phyloP scores from a whole-genome alignment of 164 flowering plant genomes.

The Tinospora cordifolia region DNA sequence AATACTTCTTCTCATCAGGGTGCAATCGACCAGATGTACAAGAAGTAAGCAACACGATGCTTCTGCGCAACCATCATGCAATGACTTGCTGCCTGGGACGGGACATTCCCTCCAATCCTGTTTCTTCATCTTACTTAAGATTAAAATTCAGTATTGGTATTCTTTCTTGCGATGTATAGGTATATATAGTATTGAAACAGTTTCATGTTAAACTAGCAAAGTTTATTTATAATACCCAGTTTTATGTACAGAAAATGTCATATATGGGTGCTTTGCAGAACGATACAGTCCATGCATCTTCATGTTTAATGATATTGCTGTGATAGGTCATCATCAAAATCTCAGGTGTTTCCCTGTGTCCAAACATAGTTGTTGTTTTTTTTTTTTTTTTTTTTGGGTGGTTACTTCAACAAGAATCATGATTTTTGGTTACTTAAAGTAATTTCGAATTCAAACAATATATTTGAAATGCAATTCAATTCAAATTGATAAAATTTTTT shows the following conservation, averaged over 20 bases:
- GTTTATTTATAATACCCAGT: not conserved
- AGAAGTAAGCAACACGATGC: conserved; percentile 27
- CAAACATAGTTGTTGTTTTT: no score
- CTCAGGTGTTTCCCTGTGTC: no score
- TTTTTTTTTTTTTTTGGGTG: no score
- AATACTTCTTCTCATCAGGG: conserved; percentile 29
- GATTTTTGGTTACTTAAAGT: no score
- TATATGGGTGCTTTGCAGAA: not conserved
- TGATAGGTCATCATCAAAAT: not conserved
- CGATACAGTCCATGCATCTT: not conserved
- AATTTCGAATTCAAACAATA: no score
- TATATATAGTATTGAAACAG: not conserved
- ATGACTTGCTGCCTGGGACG: not conserved
- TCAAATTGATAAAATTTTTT: no score
- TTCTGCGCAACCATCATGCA: not conserved
- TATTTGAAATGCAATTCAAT: no score
- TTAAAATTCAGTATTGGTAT: not conserved
- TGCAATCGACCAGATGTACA: conserved; percentile 65
- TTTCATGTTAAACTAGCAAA: not conserved
- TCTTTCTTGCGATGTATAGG: not conserved
- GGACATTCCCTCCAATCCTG: not conserved
- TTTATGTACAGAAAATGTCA: not conserved
- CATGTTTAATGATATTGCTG: not conserved
- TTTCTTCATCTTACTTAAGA: not conserved
- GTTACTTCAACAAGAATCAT: no score